phyloP scores from a whole-genome alignment of 2,329 filamentous ascomycete genomes.

The Talaromyces pinophilus region DNA sequence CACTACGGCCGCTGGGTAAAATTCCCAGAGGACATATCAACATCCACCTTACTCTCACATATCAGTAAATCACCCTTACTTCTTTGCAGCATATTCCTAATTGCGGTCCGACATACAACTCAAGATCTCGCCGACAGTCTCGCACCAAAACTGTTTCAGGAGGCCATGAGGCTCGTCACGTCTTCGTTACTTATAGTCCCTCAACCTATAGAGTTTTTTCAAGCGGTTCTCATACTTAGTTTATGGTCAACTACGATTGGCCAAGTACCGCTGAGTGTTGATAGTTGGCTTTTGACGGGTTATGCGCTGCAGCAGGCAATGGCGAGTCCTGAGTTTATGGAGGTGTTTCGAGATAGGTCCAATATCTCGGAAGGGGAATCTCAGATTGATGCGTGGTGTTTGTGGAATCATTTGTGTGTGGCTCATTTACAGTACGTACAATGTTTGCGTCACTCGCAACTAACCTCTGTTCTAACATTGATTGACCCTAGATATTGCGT shows the following conservation, averaged over 20 bases:
- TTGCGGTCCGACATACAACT: slow-evolving; percentile 47
- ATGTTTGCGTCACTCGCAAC: not conserved
- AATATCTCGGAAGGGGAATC: slow-evolving; percentile 24
- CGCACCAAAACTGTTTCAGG: slow-evolving; percentile 43
- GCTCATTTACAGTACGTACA: slow-evolving; percentile 42
- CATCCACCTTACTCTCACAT: slow-evolving; percentile 33
- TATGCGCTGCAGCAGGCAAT: slow-evolving; percentile 48
- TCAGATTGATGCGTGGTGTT: slow-evolving; percentile 36
- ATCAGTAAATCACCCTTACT: slow-evolving; percentile 43
- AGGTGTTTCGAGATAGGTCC: slow-evolving; percentile 17
- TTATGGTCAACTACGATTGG: slow-evolving; percentile 52
- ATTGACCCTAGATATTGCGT: slow-evolving; percentile 40
- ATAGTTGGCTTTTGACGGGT: slow-evolving; percentile 50
- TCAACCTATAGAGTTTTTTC: slow-evolving; percentile 48
- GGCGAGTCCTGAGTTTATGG: slow-evolving; percentile 40
- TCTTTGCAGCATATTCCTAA: slow-evolving; percentile 43
- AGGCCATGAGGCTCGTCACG: slow-evolving; percentile 28
- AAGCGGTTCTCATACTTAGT: slow-evolving; percentile 46
- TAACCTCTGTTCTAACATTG: not conserved
- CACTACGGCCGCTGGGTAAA: slow-evolving; percentile 49
- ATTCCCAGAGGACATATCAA: slow-evolving; percentile 35
- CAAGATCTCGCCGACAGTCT: slow-evolving; percentile 40
- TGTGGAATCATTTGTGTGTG: slow-evolving; percentile 51
- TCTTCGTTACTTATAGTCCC: slow-evolving; percentile 39
- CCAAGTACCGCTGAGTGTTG: slow-evolving; percentile 47